phyloP scores from a whole-genome alignment of 1,284 basidiomycete genomes.

The Heterobasidion annosum region DNA sequence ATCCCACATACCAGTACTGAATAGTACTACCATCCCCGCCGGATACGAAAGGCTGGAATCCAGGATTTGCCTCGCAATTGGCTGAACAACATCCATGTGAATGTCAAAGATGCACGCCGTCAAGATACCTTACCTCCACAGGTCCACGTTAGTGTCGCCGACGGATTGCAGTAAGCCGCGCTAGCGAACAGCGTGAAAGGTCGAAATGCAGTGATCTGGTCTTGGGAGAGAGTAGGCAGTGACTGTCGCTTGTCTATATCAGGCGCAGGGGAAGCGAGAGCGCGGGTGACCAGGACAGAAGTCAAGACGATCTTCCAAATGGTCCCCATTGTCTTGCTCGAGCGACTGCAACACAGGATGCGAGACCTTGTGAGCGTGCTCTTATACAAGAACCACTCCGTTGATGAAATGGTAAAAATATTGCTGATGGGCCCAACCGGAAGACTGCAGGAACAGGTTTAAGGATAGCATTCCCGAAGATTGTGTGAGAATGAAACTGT shows the following conservation, averaged over 20 bases:
- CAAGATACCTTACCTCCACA: conserved; percentile 30
- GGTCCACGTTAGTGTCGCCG: conserved; percentile 28
- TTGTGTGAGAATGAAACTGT: no score
- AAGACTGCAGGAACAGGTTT: no score
- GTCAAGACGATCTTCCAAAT: no score
- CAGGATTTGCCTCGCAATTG: conserved; percentile 21
- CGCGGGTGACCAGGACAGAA: not conserved
- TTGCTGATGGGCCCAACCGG: no score
- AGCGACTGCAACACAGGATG: no score
- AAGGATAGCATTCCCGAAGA: no score
- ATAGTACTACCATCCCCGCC: conserved; percentile 27
- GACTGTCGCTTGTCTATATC: not conserved
- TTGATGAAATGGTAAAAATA: no score
- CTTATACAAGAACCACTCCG: no score
- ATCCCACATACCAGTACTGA: conserved; percentile 29
- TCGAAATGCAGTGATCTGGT: conserved; percentile 26
- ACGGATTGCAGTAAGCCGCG: conserved; percentile 39
- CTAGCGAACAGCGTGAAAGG: conserved; percentile 42
- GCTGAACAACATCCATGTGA: not conserved
- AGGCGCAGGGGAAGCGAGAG: no score
- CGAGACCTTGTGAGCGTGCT: no score
- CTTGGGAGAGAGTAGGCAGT: conserved; percentile 22
- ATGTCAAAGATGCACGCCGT: not conserved
- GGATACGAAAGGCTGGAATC: conserved; percentile 24
- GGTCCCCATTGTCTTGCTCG: no score